phyloP scores from a whole-genome alignment of 495 filamentous ascomycete species.

The Neurospora sp. region DNA sequence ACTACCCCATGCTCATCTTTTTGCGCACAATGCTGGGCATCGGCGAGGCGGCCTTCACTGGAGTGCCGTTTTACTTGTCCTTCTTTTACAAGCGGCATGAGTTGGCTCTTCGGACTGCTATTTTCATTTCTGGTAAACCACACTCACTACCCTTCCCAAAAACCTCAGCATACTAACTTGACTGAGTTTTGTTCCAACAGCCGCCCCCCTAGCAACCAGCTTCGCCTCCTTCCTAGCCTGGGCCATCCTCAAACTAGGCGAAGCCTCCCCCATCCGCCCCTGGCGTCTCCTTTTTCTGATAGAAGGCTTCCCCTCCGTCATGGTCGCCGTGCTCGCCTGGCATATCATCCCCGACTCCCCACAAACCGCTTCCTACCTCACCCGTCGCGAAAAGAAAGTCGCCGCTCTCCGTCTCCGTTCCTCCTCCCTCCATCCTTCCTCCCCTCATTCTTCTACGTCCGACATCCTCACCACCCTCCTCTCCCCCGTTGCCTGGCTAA shows the following conservation, averaged over 20 bases:
- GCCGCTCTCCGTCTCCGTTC: conserved; percentile 50
- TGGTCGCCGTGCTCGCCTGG: conserved; percentile 59
- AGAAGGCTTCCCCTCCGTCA: conserved; percentile 71
- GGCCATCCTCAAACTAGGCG: conserved; percentile 58
- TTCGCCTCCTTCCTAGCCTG: conserved; percentile 81
- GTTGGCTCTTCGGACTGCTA: conserved; percentile 65
- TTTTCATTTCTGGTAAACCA: conserved; percentile 58
- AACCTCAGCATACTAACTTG: conserved; percentile 37
- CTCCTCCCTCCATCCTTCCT: conserved; percentile 20
- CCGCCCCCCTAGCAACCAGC: conserved; percentile 71
- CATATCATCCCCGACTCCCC: conserved; percentile 66
- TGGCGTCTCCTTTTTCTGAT: conserved; percentile 82
- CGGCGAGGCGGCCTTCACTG: conserved; percentile 65
- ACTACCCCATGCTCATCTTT: conserved; percentile 60
- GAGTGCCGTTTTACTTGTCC: conserved; percentile 69
- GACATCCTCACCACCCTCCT: conserved; percentile 27
- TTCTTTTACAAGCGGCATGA: conserved; percentile 83
- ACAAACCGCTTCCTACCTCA: conserved; percentile 58
- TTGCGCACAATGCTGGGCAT: conserved; percentile 60
- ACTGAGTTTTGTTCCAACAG: conserved; percentile 22
- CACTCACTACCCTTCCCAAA: conserved; percentile 38
- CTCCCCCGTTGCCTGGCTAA: conserved; percentile 62
- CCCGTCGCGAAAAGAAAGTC: conserved; percentile 60
- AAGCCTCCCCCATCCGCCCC: conserved; percentile 51
- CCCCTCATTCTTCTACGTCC: conserved; percentile 31